Conservation (phyloP, 257 asterid species). For the Nicotiana paniculata region DNA sequence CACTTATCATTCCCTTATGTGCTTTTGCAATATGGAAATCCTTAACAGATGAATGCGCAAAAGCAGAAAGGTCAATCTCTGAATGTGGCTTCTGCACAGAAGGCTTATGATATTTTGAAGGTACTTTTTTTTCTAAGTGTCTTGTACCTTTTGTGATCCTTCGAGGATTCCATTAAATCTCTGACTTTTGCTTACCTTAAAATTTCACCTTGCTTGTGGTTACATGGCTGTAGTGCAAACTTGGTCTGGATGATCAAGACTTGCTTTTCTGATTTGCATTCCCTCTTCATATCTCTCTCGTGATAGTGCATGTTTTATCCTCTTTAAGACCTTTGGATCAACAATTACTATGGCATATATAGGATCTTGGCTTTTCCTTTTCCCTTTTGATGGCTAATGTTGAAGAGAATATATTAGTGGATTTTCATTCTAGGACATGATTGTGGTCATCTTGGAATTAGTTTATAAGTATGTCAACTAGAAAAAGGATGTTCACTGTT, state of each 20-base stretch:
- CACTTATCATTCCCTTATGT: not conserved
- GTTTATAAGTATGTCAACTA: not conserved
- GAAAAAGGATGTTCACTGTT: not conserved
- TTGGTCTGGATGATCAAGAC: not conserved
- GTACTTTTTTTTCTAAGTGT: constrained; percentile 21
- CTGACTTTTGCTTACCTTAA: not conserved
- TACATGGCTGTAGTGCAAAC: not conserved
- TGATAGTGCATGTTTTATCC: not conserved
- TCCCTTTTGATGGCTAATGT: not conserved
- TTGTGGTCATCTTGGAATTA: not conserved
- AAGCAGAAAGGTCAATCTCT: constrained; percentile 84
- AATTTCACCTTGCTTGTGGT: not conserved
- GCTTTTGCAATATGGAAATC: not conserved
- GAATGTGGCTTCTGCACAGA: constrained; percentile 62
- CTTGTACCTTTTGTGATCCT: not conserved
- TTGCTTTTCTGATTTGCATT: not conserved
- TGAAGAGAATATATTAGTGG: not conserved
- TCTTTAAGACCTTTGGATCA: not conserved
- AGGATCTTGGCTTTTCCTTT: not conserved
- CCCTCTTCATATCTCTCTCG: not conserved
- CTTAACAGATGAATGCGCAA: constrained; percentile 64
- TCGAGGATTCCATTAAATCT: not conserved
- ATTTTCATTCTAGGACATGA: not conserved
- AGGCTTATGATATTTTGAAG: constrained; percentile 79
- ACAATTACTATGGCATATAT: not conserved